These are phyloP conservation scores for Pythium vanterpoolii DNA, from an alignment of 352 stramenopile species.

Conservation along the genomic window DNA sequence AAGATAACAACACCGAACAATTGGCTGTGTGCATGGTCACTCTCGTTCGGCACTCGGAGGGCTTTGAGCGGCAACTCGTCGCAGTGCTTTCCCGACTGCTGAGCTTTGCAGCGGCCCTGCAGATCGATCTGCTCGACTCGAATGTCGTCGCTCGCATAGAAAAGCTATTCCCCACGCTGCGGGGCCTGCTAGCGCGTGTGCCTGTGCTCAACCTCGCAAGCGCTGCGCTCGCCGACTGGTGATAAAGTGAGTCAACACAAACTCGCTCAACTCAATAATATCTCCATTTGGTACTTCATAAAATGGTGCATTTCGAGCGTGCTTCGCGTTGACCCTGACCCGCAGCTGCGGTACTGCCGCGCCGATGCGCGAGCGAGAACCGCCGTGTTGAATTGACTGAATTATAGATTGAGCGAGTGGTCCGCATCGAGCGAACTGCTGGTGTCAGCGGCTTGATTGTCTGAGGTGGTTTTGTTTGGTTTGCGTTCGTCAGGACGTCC, in stretches of 20 bases:
- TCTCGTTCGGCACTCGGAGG: neutral
- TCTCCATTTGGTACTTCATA: neutral
- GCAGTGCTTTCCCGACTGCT: conserved; percentile 18
- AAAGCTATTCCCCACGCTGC: conserved; percentile 19
- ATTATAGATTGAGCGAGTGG: neutral
- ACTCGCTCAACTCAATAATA: neutral
- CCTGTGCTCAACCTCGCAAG: conserved; percentile 20
- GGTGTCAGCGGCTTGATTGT: neutral
- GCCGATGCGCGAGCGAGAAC: conserved; percentile 5
- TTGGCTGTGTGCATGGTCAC: neutral
- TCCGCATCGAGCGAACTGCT: neutral
- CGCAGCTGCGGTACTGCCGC: neutral
- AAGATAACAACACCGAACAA: too few relatives aligned
- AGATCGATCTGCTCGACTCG: conserved; percentile 29
- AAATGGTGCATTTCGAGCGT: neutral
- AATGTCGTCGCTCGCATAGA: conserved; percentile 8
- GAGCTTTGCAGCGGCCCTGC: conserved; percentile 15
- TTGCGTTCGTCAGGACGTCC: neutral
- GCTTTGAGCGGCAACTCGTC: conserved; percentile 13
- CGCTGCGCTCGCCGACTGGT: conserved; percentile 2
- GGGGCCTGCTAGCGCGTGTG: conserved; percentile 8
- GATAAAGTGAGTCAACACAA: neutral
- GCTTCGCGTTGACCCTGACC: too few relatives aligned
- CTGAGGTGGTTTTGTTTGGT: neutral
- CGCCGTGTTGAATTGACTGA: neutral